phyloP scores from a whole-genome alignment of 2,329 filamentous ascomycete species.

The Davidsoniella virescens region DNA sequence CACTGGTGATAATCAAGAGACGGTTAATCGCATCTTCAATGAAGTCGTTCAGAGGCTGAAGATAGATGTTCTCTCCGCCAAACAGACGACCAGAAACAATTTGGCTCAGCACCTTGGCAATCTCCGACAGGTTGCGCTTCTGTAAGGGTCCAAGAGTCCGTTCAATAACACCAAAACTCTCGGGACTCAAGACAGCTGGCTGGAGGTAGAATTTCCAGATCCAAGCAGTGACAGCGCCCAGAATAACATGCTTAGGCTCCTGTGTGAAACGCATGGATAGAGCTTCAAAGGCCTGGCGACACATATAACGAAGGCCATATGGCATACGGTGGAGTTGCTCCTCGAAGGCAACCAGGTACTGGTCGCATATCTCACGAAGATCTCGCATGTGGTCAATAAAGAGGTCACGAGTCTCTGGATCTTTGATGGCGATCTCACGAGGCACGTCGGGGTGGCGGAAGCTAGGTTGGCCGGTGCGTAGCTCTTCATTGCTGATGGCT shows the following conservation, averaged over 20 bases:
- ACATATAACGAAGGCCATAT: conserved; percentile 78
- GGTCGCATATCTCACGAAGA: conserved; percentile 83
- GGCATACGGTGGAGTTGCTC: conserved; percentile 78
- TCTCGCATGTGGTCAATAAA: conserved; percentile 94
- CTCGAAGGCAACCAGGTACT: conserved; percentile 69
- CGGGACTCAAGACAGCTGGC: conserved; percentile 73
- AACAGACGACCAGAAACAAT: conserved; percentile 79
- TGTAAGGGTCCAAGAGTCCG: conserved; percentile 77
- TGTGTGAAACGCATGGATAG: conserved; percentile 62
- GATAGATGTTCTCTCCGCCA: conserved; percentile 84
- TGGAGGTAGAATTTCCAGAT: conserved; percentile 89
- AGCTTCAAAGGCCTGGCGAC: conserved; percentile 68
- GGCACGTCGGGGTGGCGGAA: conserved; percentile 69
- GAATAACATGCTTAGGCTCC: conserved; percentile 59
- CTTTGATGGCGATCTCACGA: conserved; percentile 85
- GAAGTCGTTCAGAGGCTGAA: conserved; percentile 89
- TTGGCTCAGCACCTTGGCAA: conserved; percentile 82
- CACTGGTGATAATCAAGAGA: conserved; percentile 56
- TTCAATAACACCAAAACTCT: conserved; percentile 86
- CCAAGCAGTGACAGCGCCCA: conserved; percentile 80
- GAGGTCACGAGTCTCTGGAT: conserved; percentile 76
- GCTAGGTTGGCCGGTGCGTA: conserved; percentile 75
- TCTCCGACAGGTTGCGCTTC: conserved; percentile 80
- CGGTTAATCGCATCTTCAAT: conserved; percentile 71
- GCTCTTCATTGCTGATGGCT: conserved; percentile 91